Evolutionary conservation across 75 land plant species (phyloP).

Genomic region (Isoetes taiwanensis): DNA sequence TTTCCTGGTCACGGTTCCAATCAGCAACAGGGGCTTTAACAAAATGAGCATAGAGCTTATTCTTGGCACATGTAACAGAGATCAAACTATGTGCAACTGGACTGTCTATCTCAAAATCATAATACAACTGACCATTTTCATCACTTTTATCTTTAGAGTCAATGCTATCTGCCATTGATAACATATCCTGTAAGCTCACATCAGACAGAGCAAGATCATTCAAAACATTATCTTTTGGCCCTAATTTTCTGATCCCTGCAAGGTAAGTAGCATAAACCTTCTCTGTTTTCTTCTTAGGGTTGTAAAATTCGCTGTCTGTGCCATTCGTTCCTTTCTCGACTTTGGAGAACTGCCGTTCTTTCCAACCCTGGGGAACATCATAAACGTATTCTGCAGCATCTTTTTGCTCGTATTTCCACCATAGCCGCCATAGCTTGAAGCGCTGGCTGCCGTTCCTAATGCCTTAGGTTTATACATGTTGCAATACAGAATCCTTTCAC

Average conservation of each 20-base stretch:
- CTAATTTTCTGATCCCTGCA: slow-evolving; percentile 58
- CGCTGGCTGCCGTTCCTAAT: slow-evolving; percentile 97
- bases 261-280: slow-evolving; percentile 84
- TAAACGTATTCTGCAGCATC: slow-evolving; percentile 79
- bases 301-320: slow-evolving; percentile 93
- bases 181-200: slow-evolving; percentile 68
- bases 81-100: slow-evolving; percentile 75
- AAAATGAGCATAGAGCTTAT: slow-evolving; percentile 94
- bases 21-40: slow-evolving; percentile 75
- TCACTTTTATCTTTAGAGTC: slow-evolving; percentile 45
- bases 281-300: slow-evolving; percentile 64
- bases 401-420: slow-evolving; percentile 80
- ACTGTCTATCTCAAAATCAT: slow-evolving; percentile 85
- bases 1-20: slow-evolving; percentile 61
- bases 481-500: too few species aligned
- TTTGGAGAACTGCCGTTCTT: slow-evolving; percentile 86
- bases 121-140: slow-evolving; percentile 71
- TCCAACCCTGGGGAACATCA: slow-evolving; percentile 91
- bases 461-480: too few species aligned
- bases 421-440: slow-evolving; percentile 86
- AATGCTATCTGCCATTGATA: slow-evolving; percentile 53
- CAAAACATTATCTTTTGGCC: slow-evolving; percentile 60
- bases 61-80: slow-evolving; percentile 80
- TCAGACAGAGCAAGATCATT: slow-evolving; percentile 80
- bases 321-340: slow-evolving; percentile 97